Base-by-base conservation (phyloP, 495 filamentous ascomycete genomes). In the Corynascus novoguineensis region DNA sequence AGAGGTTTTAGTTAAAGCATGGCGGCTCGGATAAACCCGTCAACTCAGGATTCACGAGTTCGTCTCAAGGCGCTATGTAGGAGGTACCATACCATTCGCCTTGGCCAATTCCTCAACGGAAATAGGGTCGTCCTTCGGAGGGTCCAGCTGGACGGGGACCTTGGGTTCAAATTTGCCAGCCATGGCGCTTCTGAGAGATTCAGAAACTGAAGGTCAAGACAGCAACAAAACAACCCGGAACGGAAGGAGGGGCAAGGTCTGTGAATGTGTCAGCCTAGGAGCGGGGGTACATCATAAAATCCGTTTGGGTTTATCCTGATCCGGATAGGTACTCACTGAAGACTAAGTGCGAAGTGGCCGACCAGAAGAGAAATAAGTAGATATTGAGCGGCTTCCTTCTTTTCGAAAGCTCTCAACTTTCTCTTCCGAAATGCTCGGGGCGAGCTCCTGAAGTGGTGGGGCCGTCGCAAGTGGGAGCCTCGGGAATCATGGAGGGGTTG, bases 121-220 rank as follows among this genome's bases (percentile, higher is more conserved):
- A 60, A 97, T 96, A 10, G 80, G 82, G 66, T 97, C 92, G 60
- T 90, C 82, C 74, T 92, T 96, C 21, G 93, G 93, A 41, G 90
- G 89, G 50, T 85, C 78, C 46, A 99, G 84, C 60, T 85, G 71
- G 52, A 96, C 86, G 17, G 90, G 85, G 11, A 79, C 75, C 72
- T 95, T 97, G 57, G 93, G 93, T 58, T 85, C 83, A 67, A 97
- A 97, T 53, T 83, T 87, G 62, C 83, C 84, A 17, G 81, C 68
- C 78, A 85, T 84, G 29, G 55, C 65, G 57, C 40, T 25, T 47
- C 31, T 51, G 24, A 37, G 56, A 37, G 11, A 44, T 17, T 45
- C 17, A 6, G 10, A 9, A 29, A 44, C 5, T 1, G 27, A 5
- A 35, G 34, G 14, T n/a, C n/a, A 28, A n/a, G n/a, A n/a, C n/a